Base-by-base conservation (phyloP, 2,329 filamentous ascomycete genomes). In the Cordyceps cateniannulata region DNA sequence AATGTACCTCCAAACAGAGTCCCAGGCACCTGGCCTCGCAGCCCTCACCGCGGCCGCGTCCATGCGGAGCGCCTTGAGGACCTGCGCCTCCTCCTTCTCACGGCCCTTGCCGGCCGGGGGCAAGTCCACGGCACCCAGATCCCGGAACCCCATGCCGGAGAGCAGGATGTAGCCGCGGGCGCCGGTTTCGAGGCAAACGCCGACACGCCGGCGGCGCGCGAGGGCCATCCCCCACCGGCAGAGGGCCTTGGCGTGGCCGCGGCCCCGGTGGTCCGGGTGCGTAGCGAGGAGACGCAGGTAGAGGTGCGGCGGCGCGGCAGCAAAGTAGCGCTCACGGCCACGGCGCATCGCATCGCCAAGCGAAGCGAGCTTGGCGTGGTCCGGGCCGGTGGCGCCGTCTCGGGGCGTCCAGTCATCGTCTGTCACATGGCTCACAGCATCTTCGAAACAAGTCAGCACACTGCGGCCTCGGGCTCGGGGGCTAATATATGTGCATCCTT, bases 111-210 rank as follows among this genome's bases (percentile, higher is more conserved):
- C 58, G 5, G 47, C 52, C 1, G 32, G 32, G 5, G 62, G 59
- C 7, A 66, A 38, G 10, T 47, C 24, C 8, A 64, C 50, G n/a
- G 62, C 57, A 18, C 65, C 65, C 7, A 63, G 7, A 12, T 66
- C 64, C 12, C 25, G 16, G 16, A 66, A 66, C 5, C 63, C 64
- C 44, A 65, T 59, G 40, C 63, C 64, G 1, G 65, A 66, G 52
- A 66, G 58, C 22, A 64, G 38, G 12, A 66, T 56, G 56, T 66
- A 66, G 16, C 57, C 65, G 10, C 61, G 57, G 5, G 59, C 18
- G 25, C 58, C 63, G 2, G 64, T 62, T 55, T 55, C 52, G 9
- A 63, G 59, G 24, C 61, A 61, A 9, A 65, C 52, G n/a, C 53
- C 51, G 24, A 57, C 42, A 18, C 48, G 50, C 44, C 32, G 29